phyloP scores from a whole-genome alignment of 176 grass and related monocot species.

The Urochloa ruziziensis region DNA sequence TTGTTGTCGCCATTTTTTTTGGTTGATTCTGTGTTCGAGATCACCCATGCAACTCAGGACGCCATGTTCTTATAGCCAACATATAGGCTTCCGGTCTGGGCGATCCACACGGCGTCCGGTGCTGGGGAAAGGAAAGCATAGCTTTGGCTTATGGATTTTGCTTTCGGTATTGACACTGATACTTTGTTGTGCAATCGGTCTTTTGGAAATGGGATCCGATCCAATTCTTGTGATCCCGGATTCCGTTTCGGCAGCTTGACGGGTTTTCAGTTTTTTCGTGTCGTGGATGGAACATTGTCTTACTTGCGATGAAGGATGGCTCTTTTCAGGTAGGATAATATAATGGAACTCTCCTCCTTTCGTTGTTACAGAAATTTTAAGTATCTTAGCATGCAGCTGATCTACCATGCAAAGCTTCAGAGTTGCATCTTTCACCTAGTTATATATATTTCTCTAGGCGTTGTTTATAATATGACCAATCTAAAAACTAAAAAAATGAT shows the following conservation, averaged over 20 bases:
- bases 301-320: background rate
- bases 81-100: background rate
- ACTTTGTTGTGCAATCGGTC: constrained; percentile 9
- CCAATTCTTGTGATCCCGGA: constrained; percentile 41
- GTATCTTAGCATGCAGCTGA: background rate
- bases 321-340: background rate
- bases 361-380: background rate
- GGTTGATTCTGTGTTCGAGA: background rate
- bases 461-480: background rate
- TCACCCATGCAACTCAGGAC: background rate
- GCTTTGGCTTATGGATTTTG: constrained; percentile 5
- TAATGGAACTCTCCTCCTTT: background rate
- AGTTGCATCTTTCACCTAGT: background rate
- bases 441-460: no score
- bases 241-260: background rate
- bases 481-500: background rate
- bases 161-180: no score
- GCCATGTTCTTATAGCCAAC: constrained; percentile 42
- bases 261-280: background rate
- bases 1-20: background rate
- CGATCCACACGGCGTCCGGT: constrained; percentile 2
- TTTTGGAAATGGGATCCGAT: constrained; percentile 48
- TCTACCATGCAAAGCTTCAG: background rate
- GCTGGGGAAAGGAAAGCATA: constrained; percentile 56
- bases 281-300: background rate